Base-by-base conservation (phyloP, 2,329 filamentous ascomycete genomes). In the Fusarium anguioides region DNA sequence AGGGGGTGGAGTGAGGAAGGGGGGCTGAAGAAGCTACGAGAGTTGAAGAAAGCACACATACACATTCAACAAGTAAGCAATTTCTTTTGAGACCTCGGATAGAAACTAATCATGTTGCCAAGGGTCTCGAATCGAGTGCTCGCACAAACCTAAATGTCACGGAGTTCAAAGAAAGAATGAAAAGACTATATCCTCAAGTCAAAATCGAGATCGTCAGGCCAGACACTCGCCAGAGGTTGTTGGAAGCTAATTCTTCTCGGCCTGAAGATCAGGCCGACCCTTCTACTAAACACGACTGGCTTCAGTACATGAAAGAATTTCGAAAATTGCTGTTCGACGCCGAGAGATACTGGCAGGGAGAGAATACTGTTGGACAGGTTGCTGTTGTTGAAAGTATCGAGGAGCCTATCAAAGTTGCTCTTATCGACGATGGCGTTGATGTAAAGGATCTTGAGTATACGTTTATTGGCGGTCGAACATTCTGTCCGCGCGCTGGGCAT, bases 361-460 rank as follows among this genome's bases (percentile, higher is more conserved):
- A 26, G 8, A 61, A 15, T 1, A 31, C n/a, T n/a, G n/a, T n/a
- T n/a, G n/a, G n/a, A n/a, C n/a, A 65, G 9, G 15, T 63, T 11
- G 39, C 37, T 2, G 15, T 63, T 11, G 39, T 36, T 2, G 66
- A 68, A 17, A 53, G 18, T 5, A 50, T 71, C 18, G 60, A 68
- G 29, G 29, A 31, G 20, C 67, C 66, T 6, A 69, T 77, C 55
- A 36, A 70, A 18, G 66, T 81, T 9, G 79, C 78, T 4, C 66
- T 81, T 5, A 80, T 81, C 33, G 79, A 81, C 49, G 78, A 81
- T 33, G 79, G 79, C 5, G 73, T 80, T 1, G 75, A 80, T 42
- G 64, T 73, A 4, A 68, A 65, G 14, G 64, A 75, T 6, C 57
- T 80, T 3, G 51, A 73, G 8, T 64, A 60, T n/a, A 69, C 53